Evolutionary conservation across 1,284 basidiomycete genomes (phyloP).

Genomic region (Austroboletus olivaceoglutinosus): DNA sequence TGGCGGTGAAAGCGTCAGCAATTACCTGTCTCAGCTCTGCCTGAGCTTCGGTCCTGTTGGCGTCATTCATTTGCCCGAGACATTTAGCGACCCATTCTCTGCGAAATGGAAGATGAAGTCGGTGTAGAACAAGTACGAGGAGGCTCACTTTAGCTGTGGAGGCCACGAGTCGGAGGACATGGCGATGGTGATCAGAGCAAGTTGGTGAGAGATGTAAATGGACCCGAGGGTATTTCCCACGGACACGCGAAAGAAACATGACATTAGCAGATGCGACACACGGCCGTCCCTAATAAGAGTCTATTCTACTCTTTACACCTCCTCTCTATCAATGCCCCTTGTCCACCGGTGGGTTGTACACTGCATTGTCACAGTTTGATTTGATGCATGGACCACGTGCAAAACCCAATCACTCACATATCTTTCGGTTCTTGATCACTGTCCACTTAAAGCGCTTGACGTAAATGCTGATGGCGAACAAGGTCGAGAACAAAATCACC

Average conservation of each 20-base stretch:
- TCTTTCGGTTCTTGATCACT: slow-evolving; percentile 89
- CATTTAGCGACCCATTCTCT: slow-evolving; percentile 87
- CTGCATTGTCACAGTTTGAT: slow-evolving; percentile 29
- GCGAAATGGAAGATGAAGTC: slow-evolving; percentile 5
- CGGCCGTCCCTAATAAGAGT: slow-evolving; percentile 18
- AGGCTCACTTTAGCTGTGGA: slow-evolving; percentile 54
- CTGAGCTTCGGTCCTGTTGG: slow-evolving; percentile 72
- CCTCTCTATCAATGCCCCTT: slow-evolving; percentile 37
- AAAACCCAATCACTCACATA: slow-evolving; percentile 54
- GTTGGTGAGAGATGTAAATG: neutral
- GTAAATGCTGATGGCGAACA: slow-evolving; percentile 82
- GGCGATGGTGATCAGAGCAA: slow-evolving; percentile 8
- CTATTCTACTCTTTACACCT: slow-evolving; percentile 8
- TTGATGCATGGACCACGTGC: slow-evolving; percentile 1
- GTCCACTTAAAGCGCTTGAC: slow-evolving; percentile 97
- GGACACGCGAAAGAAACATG: neutral
- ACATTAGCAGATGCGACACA: slow-evolving; percentile 27
- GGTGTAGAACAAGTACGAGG: slow-evolving; percentile 1
- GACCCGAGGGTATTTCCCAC: slow-evolving; percentile 20
- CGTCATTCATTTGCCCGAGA: slow-evolving; percentile 76
- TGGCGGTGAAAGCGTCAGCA: slow-evolving; percentile 73
- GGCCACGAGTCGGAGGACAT: slow-evolving; percentile 69
- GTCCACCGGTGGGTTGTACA: slow-evolving; percentile 52
- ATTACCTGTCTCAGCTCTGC: slow-evolving; percentile 85
- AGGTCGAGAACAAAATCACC: slow-evolving; percentile 82